Percentiles rank a stretch among this genome's conserved stretches.
Evolutionary conservation across 768 basidiomycete genomes (phyloP).

Genomic region (Collybiopsis confluens): DNA sequence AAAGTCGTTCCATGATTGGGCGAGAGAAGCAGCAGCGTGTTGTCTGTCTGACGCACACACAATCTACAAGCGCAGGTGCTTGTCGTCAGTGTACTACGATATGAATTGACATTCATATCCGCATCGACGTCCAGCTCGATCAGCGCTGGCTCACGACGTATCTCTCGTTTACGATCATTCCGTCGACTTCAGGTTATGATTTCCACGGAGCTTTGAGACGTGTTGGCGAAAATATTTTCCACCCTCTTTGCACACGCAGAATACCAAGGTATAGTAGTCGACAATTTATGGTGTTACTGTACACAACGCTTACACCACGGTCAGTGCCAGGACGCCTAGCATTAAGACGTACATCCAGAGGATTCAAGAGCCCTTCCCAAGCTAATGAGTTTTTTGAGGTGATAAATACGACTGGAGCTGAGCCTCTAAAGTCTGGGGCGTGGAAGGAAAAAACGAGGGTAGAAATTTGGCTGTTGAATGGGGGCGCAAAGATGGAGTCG

Average conservation of each 20-base stretch:
- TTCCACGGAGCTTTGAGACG: constrained; percentile 7
- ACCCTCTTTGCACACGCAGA: constrained; percentile 15
- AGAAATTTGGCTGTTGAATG: background rate
- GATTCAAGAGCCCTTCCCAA: background rate
- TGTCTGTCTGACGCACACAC: no score
- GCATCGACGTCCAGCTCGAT: no score
- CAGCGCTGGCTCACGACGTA: no score
- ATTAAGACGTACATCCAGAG: background rate
- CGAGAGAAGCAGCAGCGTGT: no score
- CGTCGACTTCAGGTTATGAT: background rate
- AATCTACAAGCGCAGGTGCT: background rate
- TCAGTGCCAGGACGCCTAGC: background rate
- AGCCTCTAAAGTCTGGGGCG: background rate
- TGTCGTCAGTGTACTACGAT: background rate
- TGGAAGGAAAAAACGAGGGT: background rate
- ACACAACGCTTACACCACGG: no score
- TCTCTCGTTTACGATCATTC: background rate
- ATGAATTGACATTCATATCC: background rate
- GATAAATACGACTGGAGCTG: no score
- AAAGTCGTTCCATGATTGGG: background rate
- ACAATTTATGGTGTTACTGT: no score
- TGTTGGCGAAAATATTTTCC: constrained; percentile 19
- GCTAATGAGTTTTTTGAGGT: background rate
- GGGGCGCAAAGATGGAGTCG: background rate
- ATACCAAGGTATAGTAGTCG: background rate